Evolutionary conservation across 805 yeast genomes (phyloP).

Genomic region (Cyberlindnera galapagoensis): DNA sequence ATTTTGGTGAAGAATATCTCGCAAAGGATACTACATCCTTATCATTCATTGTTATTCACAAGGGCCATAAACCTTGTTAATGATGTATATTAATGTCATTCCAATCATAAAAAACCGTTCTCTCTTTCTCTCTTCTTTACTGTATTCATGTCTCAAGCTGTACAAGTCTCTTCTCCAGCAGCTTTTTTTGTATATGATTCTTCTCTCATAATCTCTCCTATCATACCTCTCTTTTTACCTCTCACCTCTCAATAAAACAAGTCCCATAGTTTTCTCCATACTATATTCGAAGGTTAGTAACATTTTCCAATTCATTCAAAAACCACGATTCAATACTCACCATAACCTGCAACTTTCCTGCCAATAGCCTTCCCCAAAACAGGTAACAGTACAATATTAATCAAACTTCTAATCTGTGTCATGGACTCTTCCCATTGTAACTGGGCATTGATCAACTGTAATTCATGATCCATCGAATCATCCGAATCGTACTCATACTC

Average conservation of each 20-base stretch:
- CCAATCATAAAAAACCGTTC: slow-evolving; percentile 1
- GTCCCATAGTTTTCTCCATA: slow-evolving; percentile 21
- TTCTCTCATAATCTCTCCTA: no score
- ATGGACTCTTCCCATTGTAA: slow-evolving; percentile 71
- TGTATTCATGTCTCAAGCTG: no score
- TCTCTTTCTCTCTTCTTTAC: neutral
- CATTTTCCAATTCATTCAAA: neutral
- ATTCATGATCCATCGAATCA: slow-evolving; percentile 18
- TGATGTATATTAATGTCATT: slow-evolving; percentile 5
- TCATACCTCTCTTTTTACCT: no score
- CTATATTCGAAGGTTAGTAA: slow-evolving; percentile 5
- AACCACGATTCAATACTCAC: slow-evolving; percentile 4
- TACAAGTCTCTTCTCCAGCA: no score
- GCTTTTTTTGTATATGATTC: no score
- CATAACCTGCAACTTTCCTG: slow-evolving; percentile 42
- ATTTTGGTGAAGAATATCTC: slow-evolving; percentile 17
- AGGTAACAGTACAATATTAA: slow-evolving; percentile 58
- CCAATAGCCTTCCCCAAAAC: slow-evolving; percentile 63
- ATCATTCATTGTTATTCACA: slow-evolving; percentile 12
- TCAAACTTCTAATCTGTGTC: slow-evolving; percentile 48
- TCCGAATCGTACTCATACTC: slow-evolving; percentile 14
- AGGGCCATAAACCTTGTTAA: slow-evolving; percentile 10
- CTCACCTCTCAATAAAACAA: slow-evolving; percentile 7
- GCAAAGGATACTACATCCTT: slow-evolving; percentile 16
- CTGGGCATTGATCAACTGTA: slow-evolving; percentile 41